A percentile compares a stretch with the other conserved stretches of the same genome.
Conservation (phyloP, 441 rosid genomes). For the Euphorbia corollata region DNA sequence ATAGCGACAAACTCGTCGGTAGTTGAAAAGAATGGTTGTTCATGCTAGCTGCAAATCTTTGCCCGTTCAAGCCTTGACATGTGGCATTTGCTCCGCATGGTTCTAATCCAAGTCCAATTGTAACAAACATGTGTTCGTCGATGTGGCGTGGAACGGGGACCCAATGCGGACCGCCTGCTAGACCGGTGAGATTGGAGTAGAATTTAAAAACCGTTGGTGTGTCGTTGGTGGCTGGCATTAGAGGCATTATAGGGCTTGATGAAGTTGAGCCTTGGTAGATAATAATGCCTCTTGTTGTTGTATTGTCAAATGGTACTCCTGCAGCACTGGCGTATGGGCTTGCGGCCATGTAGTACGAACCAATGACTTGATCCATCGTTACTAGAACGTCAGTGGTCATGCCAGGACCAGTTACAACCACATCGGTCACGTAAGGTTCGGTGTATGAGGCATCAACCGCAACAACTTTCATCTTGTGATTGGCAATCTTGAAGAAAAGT, state of each 20-base stretch:
- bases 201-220: constrained; percentile 61
- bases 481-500: constrained; percentile 77
- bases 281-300: constrained; percentile 61
- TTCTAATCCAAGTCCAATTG: constrained; percentile 50
- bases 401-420: constrained; percentile 62
- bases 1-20: constrained; percentile 43
- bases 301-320: constrained; percentile 28
- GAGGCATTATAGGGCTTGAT: constrained; percentile 49
- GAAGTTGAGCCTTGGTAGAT: constrained; percentile 30
- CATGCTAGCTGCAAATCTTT: constrained; percentile 61
- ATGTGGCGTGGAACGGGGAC: constrained; percentile 54
- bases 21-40: constrained; percentile 54
- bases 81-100: constrained; percentile 32
- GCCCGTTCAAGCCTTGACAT: constrained; percentile 32
- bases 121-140: constrained; percentile 62
- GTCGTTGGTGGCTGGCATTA: constrained; percentile 51
- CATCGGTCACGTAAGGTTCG: constrained; percentile 52
- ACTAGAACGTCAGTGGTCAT: constrained; percentile 74
- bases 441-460: constrained; percentile 69
- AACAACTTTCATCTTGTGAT: constrained; percentile 67
- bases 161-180: constrained; percentile 46
- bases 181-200: constrained; percentile 40
- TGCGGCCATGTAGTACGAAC: constrained; percentile 80
- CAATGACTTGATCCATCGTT: constrained; percentile 45
- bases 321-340: constrained; percentile 47